A percentile compares a stretch with the other conserved stretches of the same genome.
Conservation (phyloP, 257 asterid species). For the Lantana camara region DNA sequence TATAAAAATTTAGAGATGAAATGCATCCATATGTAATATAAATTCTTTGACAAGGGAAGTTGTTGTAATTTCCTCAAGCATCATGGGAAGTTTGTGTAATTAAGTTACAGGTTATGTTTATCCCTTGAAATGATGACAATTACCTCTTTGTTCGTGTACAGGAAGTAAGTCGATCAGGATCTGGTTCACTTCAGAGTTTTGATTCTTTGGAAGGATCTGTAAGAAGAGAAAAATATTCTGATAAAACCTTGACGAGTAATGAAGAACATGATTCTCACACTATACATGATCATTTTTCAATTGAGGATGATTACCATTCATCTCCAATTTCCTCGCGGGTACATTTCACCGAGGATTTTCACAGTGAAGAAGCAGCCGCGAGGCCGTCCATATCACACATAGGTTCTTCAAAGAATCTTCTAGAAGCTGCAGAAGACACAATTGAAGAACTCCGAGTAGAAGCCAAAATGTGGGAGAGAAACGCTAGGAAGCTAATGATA, state of each 20-base stretch:
- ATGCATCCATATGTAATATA: too few relatives aligned
- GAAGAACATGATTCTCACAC: conserved; percentile 37
- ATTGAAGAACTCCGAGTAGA: conserved; percentile 79
- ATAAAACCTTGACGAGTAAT: conserved; percentile 30
- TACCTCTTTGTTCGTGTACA: conserved; percentile 30
- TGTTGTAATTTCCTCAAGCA: too few relatives aligned
- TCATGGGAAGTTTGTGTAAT: too few relatives aligned
- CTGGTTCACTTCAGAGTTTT: conserved; percentile 38
- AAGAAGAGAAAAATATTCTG: conserved; percentile 25
- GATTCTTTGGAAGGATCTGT: conserved; percentile 38
- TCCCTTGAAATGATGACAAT: background rate
- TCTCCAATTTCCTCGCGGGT: conserved; percentile 41
- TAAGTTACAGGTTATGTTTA: too few relatives aligned
- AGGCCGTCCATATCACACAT: conserved; percentile 34
- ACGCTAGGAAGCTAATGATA: conserved; percentile 74
- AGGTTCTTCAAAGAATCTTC: conserved; percentile 53
- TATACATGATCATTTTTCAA: conserved; percentile 38
- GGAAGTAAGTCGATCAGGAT: conserved; percentile 52
- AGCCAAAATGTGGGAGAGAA: conserved; percentile 98
- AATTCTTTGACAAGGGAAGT: too few relatives aligned
- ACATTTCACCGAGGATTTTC: conserved; percentile 39
- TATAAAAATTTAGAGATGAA: too few relatives aligned
- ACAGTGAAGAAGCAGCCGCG: conserved; percentile 34
- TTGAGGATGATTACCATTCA: conserved; percentile 38
- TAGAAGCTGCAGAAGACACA: conserved; percentile 71